Base-by-base conservation (phyloP, 148 eudicot genomes). In the Amaranthus cruentus region DNA sequence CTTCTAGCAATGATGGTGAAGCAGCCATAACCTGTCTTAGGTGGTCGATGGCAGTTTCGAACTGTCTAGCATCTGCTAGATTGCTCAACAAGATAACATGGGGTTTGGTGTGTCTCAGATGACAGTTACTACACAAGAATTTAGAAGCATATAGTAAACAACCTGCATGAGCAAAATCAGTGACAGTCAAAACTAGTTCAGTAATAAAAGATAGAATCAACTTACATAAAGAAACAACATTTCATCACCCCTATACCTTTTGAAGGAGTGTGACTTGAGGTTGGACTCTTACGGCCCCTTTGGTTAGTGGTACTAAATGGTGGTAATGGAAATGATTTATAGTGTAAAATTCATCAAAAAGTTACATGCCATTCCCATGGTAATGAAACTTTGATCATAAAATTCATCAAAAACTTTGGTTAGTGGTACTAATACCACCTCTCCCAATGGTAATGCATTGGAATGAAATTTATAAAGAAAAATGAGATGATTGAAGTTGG, bases 41-140 rank as follows among this genome's bases (percentile, higher is more conserved):
- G 79, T 91, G 95, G 68, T 85, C 83, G 71, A 78, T 73, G 10
- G 92, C 92, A 71, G 81, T 54, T n/a, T 83, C 63, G 54, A 82
- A 65, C 76, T 89, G 76, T 54, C 81, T 81, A 75, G 86, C 85
- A 51, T 84, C 87, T 70, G 85, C 83, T 50, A 89, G 71, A 71
- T 69, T 84, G 75, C 88, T 89, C 76, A 93, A 79, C 78, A 93
- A 81, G 18, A 80, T 79, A 66, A 78, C 80, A 77, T 93, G 92
- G 51, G 89, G 73, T 59, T 83, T 85, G 69, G 72, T 64, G 55
- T 73, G 76, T 76, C 75, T 73, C 9, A 72, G 73, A 18, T 75
- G 81, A 73, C 71, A 72, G 42, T 75, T 63, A 70, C 82, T 80
- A 78, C 85, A 79, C 6, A 89, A 77, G 49, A 93, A 75, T 66